phyloP scores from a whole-genome alignment of 2,329 filamentous ascomycete genomes.

The Diaporthe sp. region DNA sequence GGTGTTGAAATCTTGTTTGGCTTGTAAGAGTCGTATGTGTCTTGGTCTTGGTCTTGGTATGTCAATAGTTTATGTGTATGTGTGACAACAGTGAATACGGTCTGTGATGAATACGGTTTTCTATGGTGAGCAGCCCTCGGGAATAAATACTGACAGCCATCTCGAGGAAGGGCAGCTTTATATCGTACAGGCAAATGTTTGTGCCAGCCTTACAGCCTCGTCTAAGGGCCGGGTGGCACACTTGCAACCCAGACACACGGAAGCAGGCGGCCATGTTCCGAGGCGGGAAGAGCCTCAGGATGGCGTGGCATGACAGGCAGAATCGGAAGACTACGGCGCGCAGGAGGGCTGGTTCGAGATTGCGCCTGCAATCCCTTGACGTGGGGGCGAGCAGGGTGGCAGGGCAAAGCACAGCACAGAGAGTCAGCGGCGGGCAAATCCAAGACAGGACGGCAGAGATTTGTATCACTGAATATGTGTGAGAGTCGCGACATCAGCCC shows the following conservation, averaged over 20 bases:
- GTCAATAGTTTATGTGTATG: background rate
- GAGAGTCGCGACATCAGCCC: conserved; percentile 13
- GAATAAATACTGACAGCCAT: background rate
- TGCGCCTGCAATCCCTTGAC: conserved; percentile 13
- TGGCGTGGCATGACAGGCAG: conserved; percentile 28
- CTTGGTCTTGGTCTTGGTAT: background rate
- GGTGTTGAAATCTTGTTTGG: background rate
- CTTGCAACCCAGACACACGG: background rate
- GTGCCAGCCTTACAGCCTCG: conserved; percentile 40
- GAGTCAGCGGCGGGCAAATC: conserved; percentile 19
- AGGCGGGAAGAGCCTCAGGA: conserved; percentile 28
- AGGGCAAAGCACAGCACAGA: background rate
- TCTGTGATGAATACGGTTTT: background rate
- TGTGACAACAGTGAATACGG: background rate
- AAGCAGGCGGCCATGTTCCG: conserved; percentile 27
- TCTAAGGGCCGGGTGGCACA: background rate
- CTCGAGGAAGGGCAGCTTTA: conserved; percentile 31
- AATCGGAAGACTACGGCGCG: conserved; percentile 35
- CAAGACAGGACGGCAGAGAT: background rate
- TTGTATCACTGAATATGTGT: conserved; percentile 10
- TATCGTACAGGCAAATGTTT: background rate
- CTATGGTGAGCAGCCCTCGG: background rate
- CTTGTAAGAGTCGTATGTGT: background rate
- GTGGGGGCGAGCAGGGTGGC: background rate
- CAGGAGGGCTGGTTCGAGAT: conserved; percentile 11